phyloP scores from a whole-genome alignment of 148 eudicot genomes.

The Bassia scoparia region DNA sequence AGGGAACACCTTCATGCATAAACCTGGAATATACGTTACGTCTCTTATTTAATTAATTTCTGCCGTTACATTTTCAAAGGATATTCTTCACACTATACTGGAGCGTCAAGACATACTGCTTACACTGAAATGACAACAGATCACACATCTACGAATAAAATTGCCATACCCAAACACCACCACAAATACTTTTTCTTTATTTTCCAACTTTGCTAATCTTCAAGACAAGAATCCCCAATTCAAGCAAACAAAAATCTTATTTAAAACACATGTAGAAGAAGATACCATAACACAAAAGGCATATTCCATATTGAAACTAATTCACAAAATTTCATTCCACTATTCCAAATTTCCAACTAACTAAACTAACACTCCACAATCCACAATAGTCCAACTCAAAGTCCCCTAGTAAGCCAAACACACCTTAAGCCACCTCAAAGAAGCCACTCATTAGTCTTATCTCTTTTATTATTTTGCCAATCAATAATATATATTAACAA shows the following conservation, averaged over 20 bases:
- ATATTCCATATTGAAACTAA: slow-evolving; percentile 21
- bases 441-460: slow-evolving; percentile 17
- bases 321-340: slow-evolving; percentile 3
- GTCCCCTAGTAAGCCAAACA: neutral
- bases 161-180: neutral
- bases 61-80: neutral
- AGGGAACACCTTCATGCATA: neutral
- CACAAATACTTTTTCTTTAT: neutral
- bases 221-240: slow-evolving; percentile 16
- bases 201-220: neutral
- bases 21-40: neutral
- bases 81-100: neutral
- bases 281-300: slow-evolving; percentile 17
- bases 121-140: neutral
- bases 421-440: slow-evolving; percentile 27
- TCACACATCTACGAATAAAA: neutral
- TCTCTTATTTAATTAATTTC: slow-evolving; percentile 10
- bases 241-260: slow-evolving; percentile 2
- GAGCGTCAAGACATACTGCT: neutral
- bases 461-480: neutral
- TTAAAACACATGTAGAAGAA: neutral
- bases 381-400: neutral
- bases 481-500: neutral
- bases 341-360: slow-evolving; percentile 32
- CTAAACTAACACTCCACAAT: slow-evolving; percentile 3